These are phyloP conservation scores for Hanseniaspora vineae DNA, from an alignment of 805 yeast genomes.

Conservation along the genomic window DNA sequence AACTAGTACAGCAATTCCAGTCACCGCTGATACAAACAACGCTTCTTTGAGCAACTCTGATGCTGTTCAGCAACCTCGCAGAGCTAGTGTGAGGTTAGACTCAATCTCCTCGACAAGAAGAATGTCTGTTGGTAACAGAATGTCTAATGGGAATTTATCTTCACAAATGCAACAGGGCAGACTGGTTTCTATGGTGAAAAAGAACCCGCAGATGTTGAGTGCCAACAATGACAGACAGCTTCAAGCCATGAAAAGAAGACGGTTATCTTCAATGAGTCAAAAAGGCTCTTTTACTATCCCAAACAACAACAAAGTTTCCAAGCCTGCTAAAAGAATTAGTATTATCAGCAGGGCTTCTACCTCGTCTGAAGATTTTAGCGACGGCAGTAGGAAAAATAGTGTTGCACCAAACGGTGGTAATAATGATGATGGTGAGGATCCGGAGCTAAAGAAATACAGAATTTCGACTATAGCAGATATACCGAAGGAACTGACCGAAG, in stretches of 20 bases:
- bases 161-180: slow-evolving; percentile 5
- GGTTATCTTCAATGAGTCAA: background rate
- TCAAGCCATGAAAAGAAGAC: slow-evolving; percentile 1
- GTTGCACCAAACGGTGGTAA: background rate
- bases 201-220: slow-evolving; percentile 1
- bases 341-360: background rate
- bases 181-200: slow-evolving; percentile 4
- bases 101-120: slow-evolving; percentile 6
- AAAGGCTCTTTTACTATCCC: background rate
- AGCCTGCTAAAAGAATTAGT: slow-evolving; percentile 1
- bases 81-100: slow-evolving; percentile 7
- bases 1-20: slow-evolving; percentile 7
- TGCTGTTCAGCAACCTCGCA: slow-evolving; percentile 5
- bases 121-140: slow-evolving; percentile 2
- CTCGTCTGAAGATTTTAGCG: background rate
- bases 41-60: slow-evolving; percentile 4
- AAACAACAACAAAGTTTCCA: background rate
- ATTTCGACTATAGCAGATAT: slow-evolving; percentile 27
- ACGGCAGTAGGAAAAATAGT: slow-evolving; percentile 2
- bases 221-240: background rate
- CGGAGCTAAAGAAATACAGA: slow-evolving; percentile 15
- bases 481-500: slow-evolving; percentile 26
- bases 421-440: slow-evolving; percentile 7
- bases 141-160: background rate
- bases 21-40: slow-evolving; percentile 8